Evolutionary conservation across 495 filamentous ascomycete species (phyloP), one percentile per base, ranked within the genome.

Genomic region (Penicillium canescens): DNA sequence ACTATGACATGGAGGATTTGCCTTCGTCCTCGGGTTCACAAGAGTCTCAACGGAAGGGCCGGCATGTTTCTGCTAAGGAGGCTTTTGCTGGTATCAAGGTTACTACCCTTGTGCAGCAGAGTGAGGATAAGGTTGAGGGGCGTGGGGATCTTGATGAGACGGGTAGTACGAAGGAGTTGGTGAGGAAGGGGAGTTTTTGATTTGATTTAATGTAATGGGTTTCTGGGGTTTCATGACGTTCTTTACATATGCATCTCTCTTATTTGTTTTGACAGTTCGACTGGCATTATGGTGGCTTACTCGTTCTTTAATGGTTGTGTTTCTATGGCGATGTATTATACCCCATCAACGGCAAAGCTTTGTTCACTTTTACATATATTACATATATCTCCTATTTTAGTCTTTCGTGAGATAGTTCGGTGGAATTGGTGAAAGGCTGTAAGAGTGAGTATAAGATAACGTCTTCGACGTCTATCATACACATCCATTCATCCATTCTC

Each of bases 61-160:
- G 21, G 42, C 21, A 11, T 7, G 28, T 7, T 31, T 2, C 26
- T 10, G 20, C 21, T 7, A 53, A 59, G 20, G 41, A 35, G 3
- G 18, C 2, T 7, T 58, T 52, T 14, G 18, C 44, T 1, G 63
- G 63, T 0, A 72, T 72, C 18, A 74, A 65, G 43, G 69, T 72
- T 26, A 72, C 68, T 28, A 74, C 70, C 0, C 57, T 62, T 16
- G 56, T 73, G 35, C 66, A 67, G 50, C 59, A 71, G 56, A 61
- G 51, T 3, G 31, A 35, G 35, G 20, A 51, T 12, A 31, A 31
- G 7, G 28, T 31, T 31, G 28, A 2, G 28, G 28, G 4, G 23
- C 23, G 23, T 21, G 9, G 10, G 34, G 13, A 20, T 6, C 46
- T 59, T 35, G 61, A 70, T 45, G 57, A 62, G 36, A 62, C 48